Evolutionary conservation across 257 asterid species (phyloP).

Genomic region (Solanum pennellii): DNA sequence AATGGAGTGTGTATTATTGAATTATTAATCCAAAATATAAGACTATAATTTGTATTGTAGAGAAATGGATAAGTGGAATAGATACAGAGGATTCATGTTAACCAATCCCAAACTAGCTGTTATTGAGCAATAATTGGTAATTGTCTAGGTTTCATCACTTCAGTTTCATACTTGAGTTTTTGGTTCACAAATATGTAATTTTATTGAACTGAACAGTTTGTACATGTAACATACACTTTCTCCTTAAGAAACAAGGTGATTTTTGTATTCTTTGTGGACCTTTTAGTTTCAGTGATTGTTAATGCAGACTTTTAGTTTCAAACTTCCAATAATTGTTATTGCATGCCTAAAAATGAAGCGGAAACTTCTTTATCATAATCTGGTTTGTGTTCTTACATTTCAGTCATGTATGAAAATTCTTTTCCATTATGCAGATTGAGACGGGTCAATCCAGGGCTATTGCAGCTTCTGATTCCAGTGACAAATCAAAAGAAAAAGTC

Average conservation of each 20-base stretch:
- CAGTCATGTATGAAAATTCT: slow-evolving; percentile 3
- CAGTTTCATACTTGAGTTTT: neutral
- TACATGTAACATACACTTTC: neutral
- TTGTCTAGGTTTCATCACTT: neutral
- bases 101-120: neutral
- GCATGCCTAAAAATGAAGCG: neutral
- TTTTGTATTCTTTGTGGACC: neutral
- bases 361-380: neutral
- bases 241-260: neutral
- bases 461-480: slow-evolving; percentile 57
- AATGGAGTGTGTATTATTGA: neutral
- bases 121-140: neutral
- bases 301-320: neutral
- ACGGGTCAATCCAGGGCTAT: slow-evolving; percentile 42
- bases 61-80: neutral
- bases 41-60: neutral
- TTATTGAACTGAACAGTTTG: neutral
- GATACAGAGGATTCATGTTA: neutral
- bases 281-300: neutral
- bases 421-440: slow-evolving; percentile 43
- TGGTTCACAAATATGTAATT: neutral
- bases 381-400: neutral
- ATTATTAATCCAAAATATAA: neutral
- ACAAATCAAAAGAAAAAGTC: slow-evolving; percentile 59
- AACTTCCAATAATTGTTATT: neutral